Base-by-base conservation (phyloP, 2,329 filamentous ascomycete genomes). In the Alternaria sp. region DNA sequence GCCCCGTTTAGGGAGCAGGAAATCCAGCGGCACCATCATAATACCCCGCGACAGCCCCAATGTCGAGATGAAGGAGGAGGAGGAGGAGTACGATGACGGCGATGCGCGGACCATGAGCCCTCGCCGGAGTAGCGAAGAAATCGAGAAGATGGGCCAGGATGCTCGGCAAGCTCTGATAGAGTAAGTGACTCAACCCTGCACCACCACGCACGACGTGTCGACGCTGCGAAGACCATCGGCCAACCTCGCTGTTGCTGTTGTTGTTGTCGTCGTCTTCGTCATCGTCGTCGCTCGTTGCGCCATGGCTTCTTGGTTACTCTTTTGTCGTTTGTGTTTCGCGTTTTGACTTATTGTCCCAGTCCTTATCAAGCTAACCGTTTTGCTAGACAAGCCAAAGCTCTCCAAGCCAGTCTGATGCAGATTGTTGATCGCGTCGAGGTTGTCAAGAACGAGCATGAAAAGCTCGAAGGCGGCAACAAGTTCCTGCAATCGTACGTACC, bases 91-190 rank as follows among this genome's bases (percentile, higher is more conserved):
- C 70, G 92, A 93, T 27, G 91, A 93, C 25, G 91, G 93, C 77
- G 94, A 97, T 78, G 94, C 95, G 63, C 85, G 94, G 73, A 92
- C 93, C 63, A 98, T 99, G 94, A 97, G 94, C 77, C 94, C 94
- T 3, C 85, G 94, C 69, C 85, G 94, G 72, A 97, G 93, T 66
- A 96, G 90, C 72, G 93, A 95, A 74, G 94, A 98, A 76, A 87
- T 97, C 55, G 92, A 97, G 79, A 90, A 89, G 75, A 86, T 98
- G 78, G 91, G 93, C 70, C 89, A 92, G 72, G 92, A 94, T 74
- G 93, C 94, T 38, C 85, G 94, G 60, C 81, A 85, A 68, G 84
- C 85, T 27, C 75, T 90, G 64, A 86, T 88, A 74, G 86, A 87
- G 86, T 88, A 79, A 81, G 85, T 83, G 28, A 43, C 44, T 28